A percentile compares a stretch with the other conserved stretches of the same genome.
These are phyloP conservation scores for Trametopsis cervina DNA, from an alignment of 768 basidiomycete species.

Conservation along the genomic window DNA sequence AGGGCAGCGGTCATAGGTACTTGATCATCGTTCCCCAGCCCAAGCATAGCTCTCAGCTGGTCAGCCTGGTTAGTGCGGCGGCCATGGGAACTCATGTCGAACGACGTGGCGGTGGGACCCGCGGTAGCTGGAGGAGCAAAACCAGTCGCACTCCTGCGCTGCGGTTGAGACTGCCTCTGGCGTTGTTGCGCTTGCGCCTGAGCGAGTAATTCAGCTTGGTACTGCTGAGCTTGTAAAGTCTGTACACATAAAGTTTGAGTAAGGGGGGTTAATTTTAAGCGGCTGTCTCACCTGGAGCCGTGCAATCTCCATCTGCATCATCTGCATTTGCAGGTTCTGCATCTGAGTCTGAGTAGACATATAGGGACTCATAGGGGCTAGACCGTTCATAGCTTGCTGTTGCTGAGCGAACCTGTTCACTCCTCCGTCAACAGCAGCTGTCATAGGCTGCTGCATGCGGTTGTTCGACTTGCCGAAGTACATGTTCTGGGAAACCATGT, in stretches of 20 bases:
- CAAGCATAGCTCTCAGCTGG: conserved; percentile 53
- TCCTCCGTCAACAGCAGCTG: conserved; percentile 64
- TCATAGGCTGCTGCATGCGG: conserved; percentile 44
- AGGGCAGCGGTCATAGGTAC: conserved; percentile 78
- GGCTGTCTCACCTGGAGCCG: conserved; percentile 59
- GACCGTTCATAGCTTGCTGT: conserved; percentile 35
- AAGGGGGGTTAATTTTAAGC: not conserved
- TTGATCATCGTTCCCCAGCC: conserved; percentile 46
- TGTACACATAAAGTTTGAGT: not conserved
- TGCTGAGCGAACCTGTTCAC: conserved; percentile 64
- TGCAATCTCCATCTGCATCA: conserved; percentile 80
- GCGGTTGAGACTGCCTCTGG: conserved; percentile 42
- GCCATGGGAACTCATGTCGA: conserved; percentile 56
- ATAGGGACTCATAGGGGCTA: conserved; percentile 37
- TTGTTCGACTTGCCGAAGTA: conserved; percentile 36
- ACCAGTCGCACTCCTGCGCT: conserved; percentile 40
- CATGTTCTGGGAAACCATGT: conserved; percentile 46
- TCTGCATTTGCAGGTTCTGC: conserved; percentile 72
- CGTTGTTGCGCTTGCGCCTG: conserved; percentile 48
- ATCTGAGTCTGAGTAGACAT: conserved; percentile 36
- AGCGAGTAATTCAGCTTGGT: conserved; percentile 65
- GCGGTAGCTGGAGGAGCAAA: conserved; percentile 64
- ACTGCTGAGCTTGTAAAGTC: conserved; percentile 66
- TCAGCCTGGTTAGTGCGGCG: conserved; percentile 69
- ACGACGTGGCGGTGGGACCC: conserved; percentile 56